Percentiles rank a stretch among this genome's conserved stretches.
Conservation (phyloP, 768 basidiomycete genomes). For the Hericium erinaceus region DNA sequence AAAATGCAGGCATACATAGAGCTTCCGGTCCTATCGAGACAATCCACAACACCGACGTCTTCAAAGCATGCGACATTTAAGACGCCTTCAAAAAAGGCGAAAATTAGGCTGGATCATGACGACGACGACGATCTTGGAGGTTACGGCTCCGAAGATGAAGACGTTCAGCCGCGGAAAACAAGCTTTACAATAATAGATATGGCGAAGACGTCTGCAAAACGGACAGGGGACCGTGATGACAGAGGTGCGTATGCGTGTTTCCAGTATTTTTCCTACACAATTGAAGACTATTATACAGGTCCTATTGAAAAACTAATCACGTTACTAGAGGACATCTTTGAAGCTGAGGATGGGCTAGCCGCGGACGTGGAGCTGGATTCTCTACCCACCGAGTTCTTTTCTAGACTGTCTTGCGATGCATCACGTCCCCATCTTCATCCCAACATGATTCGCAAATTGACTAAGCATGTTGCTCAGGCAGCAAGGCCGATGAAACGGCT, state of each 20-base stretch:
- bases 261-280: background rate
- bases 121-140: conserved; percentile 16
- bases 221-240: conserved; percentile 70
- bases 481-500: conserved; percentile 62
- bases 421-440: conserved; percentile 54
- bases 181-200: conserved; percentile 21
- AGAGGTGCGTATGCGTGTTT: conserved; percentile 36
- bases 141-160: conserved; percentile 35
- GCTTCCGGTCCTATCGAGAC: conserved; percentile 19
- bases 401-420: conserved; percentile 44
- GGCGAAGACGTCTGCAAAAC: conserved; percentile 41
- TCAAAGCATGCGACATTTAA: conserved; percentile 6
- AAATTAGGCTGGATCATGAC: background rate
- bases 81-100: conserved; percentile 2
- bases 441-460: conserved; percentile 54
- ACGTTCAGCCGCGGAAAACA: conserved; percentile 26
- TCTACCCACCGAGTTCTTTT: conserved; percentile 58
- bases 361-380: conserved; percentile 41
- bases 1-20: conserved; percentile 22
- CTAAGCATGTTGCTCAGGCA: conserved; percentile 58
- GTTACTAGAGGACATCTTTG: conserved; percentile 78
- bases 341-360: conserved; percentile 65
- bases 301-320: conserved; percentile 70
- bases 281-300: conserved; percentile 23
- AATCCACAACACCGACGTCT: conserved; percentile 13